Conservation (phyloP, 768 basidiomycete species). For the Coprinopsis strossmayeri region DNA sequence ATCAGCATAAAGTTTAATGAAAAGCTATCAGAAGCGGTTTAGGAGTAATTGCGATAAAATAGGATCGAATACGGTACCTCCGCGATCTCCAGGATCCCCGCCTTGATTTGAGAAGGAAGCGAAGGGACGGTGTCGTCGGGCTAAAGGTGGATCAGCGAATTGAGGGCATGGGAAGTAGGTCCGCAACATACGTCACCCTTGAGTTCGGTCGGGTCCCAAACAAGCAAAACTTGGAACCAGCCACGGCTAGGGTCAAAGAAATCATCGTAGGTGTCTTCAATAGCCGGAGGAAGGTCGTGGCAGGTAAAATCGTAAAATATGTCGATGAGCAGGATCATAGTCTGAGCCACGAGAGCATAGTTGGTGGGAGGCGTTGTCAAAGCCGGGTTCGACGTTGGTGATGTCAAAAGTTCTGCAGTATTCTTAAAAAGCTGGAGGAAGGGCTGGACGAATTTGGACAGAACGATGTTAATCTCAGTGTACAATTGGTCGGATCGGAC, state of each 20-base stretch:
- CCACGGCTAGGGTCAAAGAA: conserved; percentile 72
- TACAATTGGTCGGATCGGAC: conserved; percentile 85
- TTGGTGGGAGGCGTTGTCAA: conserved; percentile 30
- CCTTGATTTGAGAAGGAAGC: conserved; percentile 85
- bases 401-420: conserved; percentile 34
- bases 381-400: conserved; percentile 15
- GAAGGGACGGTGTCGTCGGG: conserved; percentile 79
- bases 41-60: conserved; percentile 2
- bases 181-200: conserved; percentile 55
- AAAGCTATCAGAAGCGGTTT: conserved; percentile 41
- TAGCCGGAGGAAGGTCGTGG: conserved; percentile 90
- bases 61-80: conserved; percentile 52
- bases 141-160: conserved; percentile 27
- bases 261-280: conserved; percentile 81
- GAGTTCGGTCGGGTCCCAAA: conserved; percentile 69
- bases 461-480: conserved; percentile 86
- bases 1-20: conserved; percentile 78
- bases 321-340: conserved; percentile 72
- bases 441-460: conserved; percentile 73
- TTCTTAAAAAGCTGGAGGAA: conserved; percentile 81
- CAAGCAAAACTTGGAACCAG: conserved; percentile 75
- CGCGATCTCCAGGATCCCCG: conserved; percentile 82
- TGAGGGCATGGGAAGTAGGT: neutral
- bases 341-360: conserved; percentile 55
- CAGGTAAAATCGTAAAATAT: conserved; percentile 93